phyloP scores from a whole-genome alignment of 495 filamentous ascomycete genomes.

The Xylaria scruposa region DNA sequence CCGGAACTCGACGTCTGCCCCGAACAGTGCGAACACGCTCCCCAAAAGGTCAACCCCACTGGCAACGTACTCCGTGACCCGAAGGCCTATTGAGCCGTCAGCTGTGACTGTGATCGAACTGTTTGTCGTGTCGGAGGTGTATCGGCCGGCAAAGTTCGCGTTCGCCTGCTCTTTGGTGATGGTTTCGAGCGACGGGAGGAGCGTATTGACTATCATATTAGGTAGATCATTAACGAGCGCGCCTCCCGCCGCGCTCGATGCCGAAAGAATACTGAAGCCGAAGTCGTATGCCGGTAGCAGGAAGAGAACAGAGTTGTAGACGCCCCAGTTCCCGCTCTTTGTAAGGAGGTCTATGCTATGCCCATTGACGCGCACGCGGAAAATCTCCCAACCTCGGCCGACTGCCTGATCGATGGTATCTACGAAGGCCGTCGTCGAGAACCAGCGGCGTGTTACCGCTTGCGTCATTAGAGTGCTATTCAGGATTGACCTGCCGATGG shows the following conservation, averaged over 20 bases:
- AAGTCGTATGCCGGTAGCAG: constrained; percentile 49
- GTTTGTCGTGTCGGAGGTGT: constrained; percentile 38
- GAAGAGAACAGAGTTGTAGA: constrained; percentile 41
- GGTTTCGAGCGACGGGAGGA: constrained; percentile 44
- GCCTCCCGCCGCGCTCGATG: constrained; percentile 30
- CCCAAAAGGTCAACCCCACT: constrained; percentile 44
- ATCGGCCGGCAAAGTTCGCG: constrained; percentile 39
- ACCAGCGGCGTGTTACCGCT: constrained; percentile 52
- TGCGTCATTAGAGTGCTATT: constrained; percentile 50
- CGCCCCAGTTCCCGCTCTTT: constrained; percentile 51
- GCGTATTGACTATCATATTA: constrained; percentile 36
- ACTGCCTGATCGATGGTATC: constrained; percentile 42
- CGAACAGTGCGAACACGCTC: constrained; percentile 20
- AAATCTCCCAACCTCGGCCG: constrained; percentile 44
- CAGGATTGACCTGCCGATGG: constrained; percentile 53
- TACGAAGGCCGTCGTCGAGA: constrained; percentile 56
- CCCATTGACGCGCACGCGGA: constrained; percentile 35
- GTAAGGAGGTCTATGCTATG: constrained; percentile 45
- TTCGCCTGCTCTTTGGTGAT: constrained; percentile 41
- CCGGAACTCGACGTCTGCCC: constrained; percentile 37
- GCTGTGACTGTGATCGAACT: constrained; percentile 39
- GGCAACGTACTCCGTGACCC: constrained; percentile 43
- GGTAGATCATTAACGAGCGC: constrained; percentile 16
- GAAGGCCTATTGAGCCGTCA: constrained; percentile 34
- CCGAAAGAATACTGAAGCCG: constrained; percentile 50